These are phyloP conservation scores for Lachnellula hyalina DNA, from an alignment of 2,329 filamentous ascomycete genomes.

Conservation along the genomic window DNA sequence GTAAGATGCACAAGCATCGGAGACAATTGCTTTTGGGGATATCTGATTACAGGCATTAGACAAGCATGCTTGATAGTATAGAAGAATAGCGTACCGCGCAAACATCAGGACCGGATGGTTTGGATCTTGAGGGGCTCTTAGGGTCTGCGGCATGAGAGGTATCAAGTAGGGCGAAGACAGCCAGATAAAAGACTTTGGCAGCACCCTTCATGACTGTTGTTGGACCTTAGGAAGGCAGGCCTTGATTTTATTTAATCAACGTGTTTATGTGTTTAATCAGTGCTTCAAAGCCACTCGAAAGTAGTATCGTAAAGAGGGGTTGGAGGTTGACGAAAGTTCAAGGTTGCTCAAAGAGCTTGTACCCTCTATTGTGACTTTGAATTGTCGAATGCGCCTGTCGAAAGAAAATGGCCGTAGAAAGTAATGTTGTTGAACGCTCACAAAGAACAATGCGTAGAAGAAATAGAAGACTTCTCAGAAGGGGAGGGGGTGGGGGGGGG, in stretches of 20 bases:
- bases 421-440: background rate
- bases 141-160: slow-evolving; percentile 38
- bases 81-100: slow-evolving; percentile 33
- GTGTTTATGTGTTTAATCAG: slow-evolving; percentile 10
- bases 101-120: slow-evolving; percentile 32
- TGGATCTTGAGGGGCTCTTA: slow-evolving; percentile 33
- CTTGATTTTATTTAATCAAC: slow-evolving; percentile 11
- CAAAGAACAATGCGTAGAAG: slow-evolving; percentile 7
- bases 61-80: slow-evolving; percentile 26
- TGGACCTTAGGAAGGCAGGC: slow-evolving; percentile 15
- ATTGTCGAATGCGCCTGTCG: slow-evolving; percentile 6
- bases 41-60: slow-evolving; percentile 53
- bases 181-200: slow-evolving; percentile 54
- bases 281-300: slow-evolving; percentile 2
- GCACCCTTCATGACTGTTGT: slow-evolving; percentile 44
- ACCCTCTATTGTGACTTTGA: slow-evolving; percentile 2
- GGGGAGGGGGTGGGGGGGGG: background rate
- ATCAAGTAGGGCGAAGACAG: slow-evolving; percentile 53
- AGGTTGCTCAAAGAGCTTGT: slow-evolving; percentile 1
- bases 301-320: slow-evolving; percentile 3
- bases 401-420: slow-evolving; percentile 5
- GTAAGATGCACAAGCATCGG: slow-evolving; percentile 92
- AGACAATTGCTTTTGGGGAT: slow-evolving; percentile 81
- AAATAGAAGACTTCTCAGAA: slow-evolving; percentile 1
- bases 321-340: slow-evolving; percentile 1